Percentiles rank a stretch among this genome's conserved stretches.
phyloP scores from a whole-genome alignment of 2,329 filamentous ascomycete genomes.

The Verticillium longisporum region DNA sequence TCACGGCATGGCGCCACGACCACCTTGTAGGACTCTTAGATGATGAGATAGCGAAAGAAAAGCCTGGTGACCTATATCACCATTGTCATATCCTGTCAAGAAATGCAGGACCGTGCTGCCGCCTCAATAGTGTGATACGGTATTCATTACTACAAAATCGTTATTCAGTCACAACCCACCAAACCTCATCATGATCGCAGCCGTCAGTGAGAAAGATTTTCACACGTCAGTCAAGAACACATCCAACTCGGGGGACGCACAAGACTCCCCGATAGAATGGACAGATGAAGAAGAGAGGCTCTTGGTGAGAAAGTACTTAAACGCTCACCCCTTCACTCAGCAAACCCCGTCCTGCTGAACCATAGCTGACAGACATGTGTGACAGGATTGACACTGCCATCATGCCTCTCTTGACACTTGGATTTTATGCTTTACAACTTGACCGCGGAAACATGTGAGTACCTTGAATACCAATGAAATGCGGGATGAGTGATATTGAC shows the following conservation, averaged over 20 bases:
- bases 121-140: too few relatives aligned
- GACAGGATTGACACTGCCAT: slow-evolving; percentile 36
- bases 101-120: too few relatives aligned
- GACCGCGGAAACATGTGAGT: slow-evolving; percentile 26
- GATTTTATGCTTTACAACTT: slow-evolving; percentile 35
- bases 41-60: background rate
- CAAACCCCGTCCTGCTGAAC: background rate
- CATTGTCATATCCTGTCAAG: background rate
- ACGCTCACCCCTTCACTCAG: background rate
- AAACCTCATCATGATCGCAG: background rate
- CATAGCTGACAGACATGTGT: background rate
- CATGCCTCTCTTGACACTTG: slow-evolving; percentile 37
- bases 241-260: too few relatives aligned
- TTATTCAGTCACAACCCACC: too few relatives aligned
- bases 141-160: background rate
- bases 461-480: background rate
- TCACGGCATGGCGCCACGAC: background rate
- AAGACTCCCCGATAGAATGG: slow-evolving; percentile 10
- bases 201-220: background rate
- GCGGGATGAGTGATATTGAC: background rate
- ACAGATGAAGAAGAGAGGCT: slow-evolving; percentile 16
- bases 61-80: background rate
- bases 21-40: background rate
- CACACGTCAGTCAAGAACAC: background rate
- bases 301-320: slow-evolving; percentile 16